These are phyloP conservation scores for Alternaria arborescens DNA, from an alignment of 2,329 filamentous ascomycete genomes.

Conservation along the genomic window DNA sequence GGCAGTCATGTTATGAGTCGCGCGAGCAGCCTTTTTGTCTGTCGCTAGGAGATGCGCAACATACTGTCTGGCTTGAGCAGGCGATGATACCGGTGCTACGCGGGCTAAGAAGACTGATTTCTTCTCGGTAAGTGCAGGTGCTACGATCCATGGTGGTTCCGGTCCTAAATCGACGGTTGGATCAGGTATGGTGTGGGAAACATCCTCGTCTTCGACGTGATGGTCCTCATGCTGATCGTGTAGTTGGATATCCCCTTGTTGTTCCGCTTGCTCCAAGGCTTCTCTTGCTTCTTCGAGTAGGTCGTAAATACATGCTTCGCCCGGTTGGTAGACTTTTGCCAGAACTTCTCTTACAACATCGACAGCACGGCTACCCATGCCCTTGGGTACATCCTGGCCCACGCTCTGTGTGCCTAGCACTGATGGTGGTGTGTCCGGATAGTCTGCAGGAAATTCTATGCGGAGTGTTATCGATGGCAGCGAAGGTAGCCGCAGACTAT, in stretches of 20 bases:
- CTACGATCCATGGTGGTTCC: constrained; percentile 74
- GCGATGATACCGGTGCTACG: constrained; percentile 72
- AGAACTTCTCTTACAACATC: constrained; percentile 73
- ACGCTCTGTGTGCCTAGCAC: constrained; percentile 83
- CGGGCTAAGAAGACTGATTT: constrained; percentile 90
- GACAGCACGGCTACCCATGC: constrained; percentile 76
- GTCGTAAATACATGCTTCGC: constrained; percentile 87
- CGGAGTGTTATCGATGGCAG: constrained; percentile 63
- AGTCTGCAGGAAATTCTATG: constrained; percentile 74
- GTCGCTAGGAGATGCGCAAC: constrained; percentile 79
- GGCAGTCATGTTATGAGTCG: constrained; percentile 94
- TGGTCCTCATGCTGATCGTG: constrained; percentile 30
- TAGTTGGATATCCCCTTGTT: constrained; percentile 36
- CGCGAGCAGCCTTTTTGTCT: constrained; percentile 84
- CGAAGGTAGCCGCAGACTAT: constrained; percentile 70
- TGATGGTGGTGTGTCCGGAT: constrained; percentile 76
- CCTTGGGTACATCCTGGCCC: constrained; percentile 71
- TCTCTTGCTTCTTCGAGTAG: constrained; percentile 74
- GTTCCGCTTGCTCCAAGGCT: constrained; percentile 59
- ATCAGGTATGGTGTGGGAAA: constrained; percentile 6
- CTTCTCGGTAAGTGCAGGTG: constrained; percentile 77
- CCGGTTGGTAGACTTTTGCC: constrained; percentile 72
- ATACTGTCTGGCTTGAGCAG: constrained; percentile 74
- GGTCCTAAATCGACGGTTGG: constrained; percentile 39
- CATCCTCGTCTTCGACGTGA: constrained; percentile 10